Base-by-base conservation (phyloP, 2,329 filamentous ascomycete genomes). In the Sarocladium brachiariae region DNA sequence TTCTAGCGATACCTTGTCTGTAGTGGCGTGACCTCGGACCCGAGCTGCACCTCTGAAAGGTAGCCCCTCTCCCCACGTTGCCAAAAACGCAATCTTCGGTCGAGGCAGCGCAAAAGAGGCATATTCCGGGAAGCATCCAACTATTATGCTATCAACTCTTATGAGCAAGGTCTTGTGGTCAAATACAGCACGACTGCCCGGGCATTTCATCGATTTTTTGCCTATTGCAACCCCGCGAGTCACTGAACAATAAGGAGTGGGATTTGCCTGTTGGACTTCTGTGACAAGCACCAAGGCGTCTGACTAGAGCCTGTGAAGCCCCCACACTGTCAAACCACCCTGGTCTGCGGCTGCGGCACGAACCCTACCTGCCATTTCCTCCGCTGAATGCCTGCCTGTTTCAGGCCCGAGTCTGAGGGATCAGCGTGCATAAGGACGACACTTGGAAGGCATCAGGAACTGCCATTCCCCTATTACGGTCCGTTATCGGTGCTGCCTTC, bases 381-480 rank as follows among this genome's bases (percentile, higher is more conserved):
- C 39, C 39, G 10, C 39, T 23, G 39, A 23, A 43, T 43, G 39
- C 39, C 39, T 43, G 23, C 39, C 39, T 43, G 39, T 43, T 43
- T 43, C 39, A 43, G 39, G 39, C 39, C 27, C 23, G 23, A 43
- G 39, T n/a, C 39, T 19, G 27, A 43, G 39, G 39, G 39, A 43
- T 43, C 39, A 43, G 24, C 39, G 21, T 25, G 9, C 21, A 43
- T 24, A 19, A 14, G 5, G 10, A 7, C 16, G 37, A 39, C 16
- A 39, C 16, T 39, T 23, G 37, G 37, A 21, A 9, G 37, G 37
- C 37, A 16, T 39, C 37, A 19, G 8, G 4, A 9, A 21, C 37
- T 19, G 18, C 33, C 5, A n/a, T n/a, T 35, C 14, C 7, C 37
- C 9, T n/a, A 13, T 18, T 10, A 43, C 21, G 13, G 27, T 13